phyloP scores from a whole-genome alignment of 2,329 filamentous ascomycete species.

The Pyricularia pennisetigena region DNA sequence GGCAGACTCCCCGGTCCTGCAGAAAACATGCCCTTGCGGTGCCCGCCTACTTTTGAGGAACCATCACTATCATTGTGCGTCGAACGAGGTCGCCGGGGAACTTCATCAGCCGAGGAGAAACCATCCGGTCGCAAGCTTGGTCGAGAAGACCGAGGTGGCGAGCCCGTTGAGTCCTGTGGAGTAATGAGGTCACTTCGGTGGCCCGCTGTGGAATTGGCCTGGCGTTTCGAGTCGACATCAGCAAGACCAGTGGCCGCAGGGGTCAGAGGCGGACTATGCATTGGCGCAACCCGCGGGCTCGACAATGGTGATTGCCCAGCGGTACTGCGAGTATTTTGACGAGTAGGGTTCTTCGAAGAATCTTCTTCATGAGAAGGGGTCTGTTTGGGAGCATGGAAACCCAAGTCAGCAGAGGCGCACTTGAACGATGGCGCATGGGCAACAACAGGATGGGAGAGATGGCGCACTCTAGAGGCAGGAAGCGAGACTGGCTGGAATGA shows the following conservation, averaged over 20 bases:
- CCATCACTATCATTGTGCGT: constrained; percentile 21
- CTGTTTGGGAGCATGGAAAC: constrained; percentile 21
- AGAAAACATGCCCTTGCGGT: constrained; percentile 46
- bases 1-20: constrained; percentile 43
- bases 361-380: constrained; percentile 51
- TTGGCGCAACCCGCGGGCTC: constrained; percentile 57
- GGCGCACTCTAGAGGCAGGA: constrained; percentile 69
- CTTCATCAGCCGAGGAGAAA: constrained; percentile 23
- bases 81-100: constrained; percentile 29
- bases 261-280: constrained; percentile 84
- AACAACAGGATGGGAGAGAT: neutral
- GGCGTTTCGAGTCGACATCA: constrained; percentile 22
- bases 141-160: constrained; percentile 29
- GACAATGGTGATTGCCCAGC: constrained; percentile 54
- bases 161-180: constrained; percentile 55
- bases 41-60: constrained; percentile 18
- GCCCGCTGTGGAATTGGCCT: constrained; percentile 5
- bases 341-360: constrained; percentile 45
- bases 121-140: constrained; percentile 25
- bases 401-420: neutral
- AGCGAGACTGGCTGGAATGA: constrained; percentile 86
- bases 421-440: neutral
- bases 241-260: constrained; percentile 60
- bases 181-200: constrained; percentile 39
- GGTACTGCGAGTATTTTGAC: constrained; percentile 55